These are phyloP conservation scores for Athelia sp. DNA, from an alignment of 1,284 basidiomycete species.

Conservation along the genomic window DNA sequence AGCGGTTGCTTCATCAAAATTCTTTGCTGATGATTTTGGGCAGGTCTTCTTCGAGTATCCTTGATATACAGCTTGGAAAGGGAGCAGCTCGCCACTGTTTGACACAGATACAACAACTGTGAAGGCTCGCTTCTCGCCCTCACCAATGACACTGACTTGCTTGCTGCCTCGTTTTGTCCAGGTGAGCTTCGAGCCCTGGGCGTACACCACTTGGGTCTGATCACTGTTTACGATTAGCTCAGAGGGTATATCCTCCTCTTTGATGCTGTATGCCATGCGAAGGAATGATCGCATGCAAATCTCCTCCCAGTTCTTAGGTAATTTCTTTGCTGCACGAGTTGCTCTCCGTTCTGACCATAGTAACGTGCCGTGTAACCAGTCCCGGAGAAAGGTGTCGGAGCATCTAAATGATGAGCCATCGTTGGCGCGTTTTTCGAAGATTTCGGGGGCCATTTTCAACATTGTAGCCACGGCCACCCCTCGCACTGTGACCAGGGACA, in stretches of 20 bases:
- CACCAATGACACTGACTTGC: conserved; percentile 22
- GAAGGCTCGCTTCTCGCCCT: conserved; percentile 29
- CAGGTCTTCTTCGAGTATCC: conserved; percentile 12
- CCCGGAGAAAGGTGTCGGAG: not conserved
- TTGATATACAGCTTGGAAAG: conserved; percentile 23
- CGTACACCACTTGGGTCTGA: conserved; percentile 22
- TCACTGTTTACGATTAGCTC: conserved; percentile 23
- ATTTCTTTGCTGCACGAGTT: conserved; percentile 21
- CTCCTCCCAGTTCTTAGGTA: conserved; percentile 14
- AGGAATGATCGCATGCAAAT: conserved; percentile 11
- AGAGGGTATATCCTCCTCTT: conserved; percentile 14
- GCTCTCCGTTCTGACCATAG: not conserved
- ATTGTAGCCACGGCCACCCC: not conserved
- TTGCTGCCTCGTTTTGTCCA: conserved; percentile 19
- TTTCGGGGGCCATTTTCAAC: not conserved
- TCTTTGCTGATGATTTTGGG: conserved; percentile 4
- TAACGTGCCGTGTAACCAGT: not conserved
- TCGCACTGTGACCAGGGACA: not conserved
- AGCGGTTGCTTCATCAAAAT: conserved; percentile 2
- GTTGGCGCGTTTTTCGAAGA: not conserved
- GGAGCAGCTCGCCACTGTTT: conserved; percentile 20
- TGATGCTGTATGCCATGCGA: conserved; percentile 15
- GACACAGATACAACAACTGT: conserved; percentile 24
- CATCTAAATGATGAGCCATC: not conserved
- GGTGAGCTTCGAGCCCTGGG: conserved; percentile 13